Conservation (phyloP, 192 early-diverging fungal genomes). For the Coemansia sp. region DNA sequence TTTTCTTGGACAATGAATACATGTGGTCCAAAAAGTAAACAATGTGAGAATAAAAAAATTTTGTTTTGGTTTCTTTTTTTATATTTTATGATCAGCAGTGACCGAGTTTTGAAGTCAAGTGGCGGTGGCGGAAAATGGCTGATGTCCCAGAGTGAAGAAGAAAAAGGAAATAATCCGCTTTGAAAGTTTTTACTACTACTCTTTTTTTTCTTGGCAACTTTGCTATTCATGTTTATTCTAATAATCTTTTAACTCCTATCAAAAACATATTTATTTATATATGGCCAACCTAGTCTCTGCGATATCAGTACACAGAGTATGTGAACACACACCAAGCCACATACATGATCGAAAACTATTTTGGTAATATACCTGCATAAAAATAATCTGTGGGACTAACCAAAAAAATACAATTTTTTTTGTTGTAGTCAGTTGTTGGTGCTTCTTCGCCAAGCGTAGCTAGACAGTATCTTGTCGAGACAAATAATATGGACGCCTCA, state of each 20-base stretch:
- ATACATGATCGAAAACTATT: background rate
- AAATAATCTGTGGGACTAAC: background rate
- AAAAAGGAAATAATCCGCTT: background rate
- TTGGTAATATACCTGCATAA: background rate
- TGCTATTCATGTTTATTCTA: background rate
- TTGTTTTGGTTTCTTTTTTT: background rate
- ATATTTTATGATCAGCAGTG: background rate
- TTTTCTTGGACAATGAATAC: background rate
- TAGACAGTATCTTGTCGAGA: background rate
- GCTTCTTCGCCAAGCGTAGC: background rate
- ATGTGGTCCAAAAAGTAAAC: background rate
- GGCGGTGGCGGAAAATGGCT: background rate
- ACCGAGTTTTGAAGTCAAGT: background rate
- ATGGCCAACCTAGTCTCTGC: constrained; percentile 1
- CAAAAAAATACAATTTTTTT: no score
- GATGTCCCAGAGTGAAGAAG: background rate
- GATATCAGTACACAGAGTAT: background rate
- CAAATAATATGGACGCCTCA: constrained; percentile 24
- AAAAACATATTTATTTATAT: background rate
- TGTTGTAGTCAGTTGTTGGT: background rate
- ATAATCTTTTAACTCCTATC: background rate
- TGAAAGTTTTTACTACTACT: no score
- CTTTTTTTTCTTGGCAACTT: background rate
- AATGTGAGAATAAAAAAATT: background rate
- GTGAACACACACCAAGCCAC: background rate